Conservation (phyloP, 805 yeast genomes). For the Maudiozyma barnettii region DNA sequence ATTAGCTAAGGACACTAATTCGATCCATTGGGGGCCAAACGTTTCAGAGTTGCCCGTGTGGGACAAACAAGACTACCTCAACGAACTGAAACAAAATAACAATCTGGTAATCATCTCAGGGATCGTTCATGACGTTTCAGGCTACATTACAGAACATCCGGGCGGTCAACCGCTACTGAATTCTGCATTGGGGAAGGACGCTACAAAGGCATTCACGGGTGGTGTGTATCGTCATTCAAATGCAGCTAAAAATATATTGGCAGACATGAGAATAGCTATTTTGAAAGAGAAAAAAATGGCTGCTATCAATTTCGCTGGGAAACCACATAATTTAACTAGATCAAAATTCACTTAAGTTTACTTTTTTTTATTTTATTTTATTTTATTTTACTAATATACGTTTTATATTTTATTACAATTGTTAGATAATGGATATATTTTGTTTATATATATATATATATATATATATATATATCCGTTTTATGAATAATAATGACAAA, state of each 20-base stretch:
- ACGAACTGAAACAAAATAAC: conserved; percentile 38
- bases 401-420: not conserved
- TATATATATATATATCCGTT: not conserved
- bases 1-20: conserved; percentile 50
- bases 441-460: not conserved
- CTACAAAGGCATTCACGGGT: conserved; percentile 76
- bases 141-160: conserved; percentile 67
- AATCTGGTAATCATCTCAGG: conserved; percentile 69
- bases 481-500: not conserved
- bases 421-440: not conserved
- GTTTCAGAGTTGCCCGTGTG: conserved; percentile 61
- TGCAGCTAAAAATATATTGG: conserved; percentile 76
- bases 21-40: conserved; percentile 68
- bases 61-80: conserved; percentile 54
- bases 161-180: conserved; percentile 70
- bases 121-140: conserved; percentile 66
- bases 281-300: conserved; percentile 57
- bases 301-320: conserved; percentile 35
- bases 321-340: conserved; percentile 27
- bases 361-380: not conserved
- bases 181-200: conserved; percentile 72
- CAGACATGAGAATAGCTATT: conserved; percentile 75
- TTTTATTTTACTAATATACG: not conserved
- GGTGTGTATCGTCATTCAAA: conserved; percentile 80
- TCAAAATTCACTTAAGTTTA: conserved; percentile 2